Base-by-base conservation (phyloP, 2,329 filamentous ascomycete genomes). In the Cadophora sp. region DNA sequence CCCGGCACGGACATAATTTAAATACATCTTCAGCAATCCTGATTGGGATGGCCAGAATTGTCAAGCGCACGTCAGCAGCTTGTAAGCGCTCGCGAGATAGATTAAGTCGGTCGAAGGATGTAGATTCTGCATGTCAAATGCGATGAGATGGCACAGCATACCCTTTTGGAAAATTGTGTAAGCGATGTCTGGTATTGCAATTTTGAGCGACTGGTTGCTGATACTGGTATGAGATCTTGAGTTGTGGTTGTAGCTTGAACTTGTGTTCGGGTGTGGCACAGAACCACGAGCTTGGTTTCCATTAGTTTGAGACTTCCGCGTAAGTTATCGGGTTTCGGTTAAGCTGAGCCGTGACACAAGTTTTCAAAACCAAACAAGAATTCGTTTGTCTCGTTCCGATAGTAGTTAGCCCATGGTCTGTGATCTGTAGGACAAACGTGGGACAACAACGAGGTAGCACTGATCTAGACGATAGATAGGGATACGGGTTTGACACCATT, bases 391-490 rank as follows among this genome's bases (percentile, higher is more conserved):
- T 59, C 26, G 2, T 14, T 59, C 22, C 16, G 12, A n/a, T 14
- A 43, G 12, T 22, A 4, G 7, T 37, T 24, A 24, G 29, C n/a
- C 16, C 31, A 8, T 43, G 4, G 12, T 19, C 5, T 59, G 22
- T 16, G 31, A 9, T 43, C 12, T 26, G n/a, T 37, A 24, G 34
- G 22, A 59, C n/a, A 16, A 43, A 24, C 34, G 56, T 59, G 56
- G 56, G 56, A 59, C 34, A 16, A 37, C n/a, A 59, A 59, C 31
- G 56, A 58, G n/a, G 55, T 58, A 7, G 55, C n/a, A 40, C 55
- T 24, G 56, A 59, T 40, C 56, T 59, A 24, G 34, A 16, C 11
- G 31, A 24, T n/a, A 12, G 9, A 4, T 8, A 34, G 8, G 29
- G 16, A n/a, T n/a, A n/a, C n/a, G 24, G 2, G 11, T 12, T 37